These are phyloP conservation scores for Fusarium avenaceum DNA, from an alignment of 2,329 filamentous ascomycete species.

Conservation along the genomic window DNA sequence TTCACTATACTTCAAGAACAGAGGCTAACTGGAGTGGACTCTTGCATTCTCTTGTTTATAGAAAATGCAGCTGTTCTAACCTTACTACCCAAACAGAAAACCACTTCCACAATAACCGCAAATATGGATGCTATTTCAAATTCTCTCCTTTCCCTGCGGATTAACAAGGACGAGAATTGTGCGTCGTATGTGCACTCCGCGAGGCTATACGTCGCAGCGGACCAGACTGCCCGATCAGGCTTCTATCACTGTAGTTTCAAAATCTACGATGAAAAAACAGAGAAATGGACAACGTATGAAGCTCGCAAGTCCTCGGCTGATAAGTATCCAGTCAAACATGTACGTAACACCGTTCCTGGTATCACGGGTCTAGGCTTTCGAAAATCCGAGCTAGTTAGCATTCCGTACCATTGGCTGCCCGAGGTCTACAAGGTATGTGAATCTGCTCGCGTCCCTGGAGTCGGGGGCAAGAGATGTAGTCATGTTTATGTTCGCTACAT, in stretches of 20 bases:
- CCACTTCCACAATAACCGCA: not conserved
- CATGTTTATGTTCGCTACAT: not conserved
- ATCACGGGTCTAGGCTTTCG: not conserved
- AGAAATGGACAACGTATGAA: not conserved
- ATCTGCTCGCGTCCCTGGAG: accelerated
- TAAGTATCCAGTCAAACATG: not conserved
- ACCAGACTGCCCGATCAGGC: not conserved
- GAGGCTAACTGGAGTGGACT: too few species aligned
- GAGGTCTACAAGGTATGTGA: not conserved
- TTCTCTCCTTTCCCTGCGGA: too few species aligned
- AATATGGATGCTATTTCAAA: too few species aligned
- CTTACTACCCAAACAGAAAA: too few species aligned
- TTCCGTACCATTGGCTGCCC: not conserved
- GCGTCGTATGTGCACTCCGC: not conserved
- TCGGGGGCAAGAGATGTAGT: not conserved
- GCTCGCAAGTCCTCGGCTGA: not conserved
- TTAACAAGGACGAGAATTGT: too few species aligned
- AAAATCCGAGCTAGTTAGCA: not conserved
- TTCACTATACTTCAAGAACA: too few species aligned
- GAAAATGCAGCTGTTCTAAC: too few species aligned
- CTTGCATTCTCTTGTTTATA: too few species aligned
- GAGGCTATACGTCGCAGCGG: not conserved
- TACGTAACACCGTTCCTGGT: not conserved
- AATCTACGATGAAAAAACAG: not conserved
- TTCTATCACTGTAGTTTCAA: not conserved